Percentiles rank a stretch among this genome's conserved stretches.
Conservation (phyloP, 805 yeast species). For the Lipomyces sp. region DNA sequence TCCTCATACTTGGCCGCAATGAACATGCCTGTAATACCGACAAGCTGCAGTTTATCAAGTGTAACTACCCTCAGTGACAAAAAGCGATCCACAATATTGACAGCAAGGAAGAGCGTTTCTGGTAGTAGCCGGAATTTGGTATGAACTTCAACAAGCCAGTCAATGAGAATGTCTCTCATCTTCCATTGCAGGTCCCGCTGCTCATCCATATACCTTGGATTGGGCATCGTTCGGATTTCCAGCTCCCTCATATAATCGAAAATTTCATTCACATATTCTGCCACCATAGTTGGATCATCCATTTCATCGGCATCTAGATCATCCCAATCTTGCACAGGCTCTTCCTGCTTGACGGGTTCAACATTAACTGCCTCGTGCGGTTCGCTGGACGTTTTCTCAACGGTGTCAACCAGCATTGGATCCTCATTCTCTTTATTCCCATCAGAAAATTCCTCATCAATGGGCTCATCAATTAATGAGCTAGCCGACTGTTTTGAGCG, state of each 20-base stretch:
- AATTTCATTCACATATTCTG: conserved; percentile 88
- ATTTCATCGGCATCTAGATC: conserved; percentile 47
- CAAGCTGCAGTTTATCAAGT: conserved; percentile 82
- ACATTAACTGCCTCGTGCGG: conserved; percentile 20
- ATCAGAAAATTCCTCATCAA: conserved; percentile 24
- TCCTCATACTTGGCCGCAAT: conserved; percentile 97
- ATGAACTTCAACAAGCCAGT: conserved; percentile 98
- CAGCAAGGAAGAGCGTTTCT: conserved; percentile 85
- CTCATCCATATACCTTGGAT: conserved; percentile 77
- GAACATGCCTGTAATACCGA: conserved; percentile 93
- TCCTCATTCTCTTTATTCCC: conserved; percentile 34
- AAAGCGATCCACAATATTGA: conserved; percentile 89
- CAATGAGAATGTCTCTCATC: conserved; percentile 82
- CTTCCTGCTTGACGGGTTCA: conserved; percentile 7
- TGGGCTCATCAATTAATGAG: conserved; percentile 15
- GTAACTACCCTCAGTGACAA: conserved; percentile 77
- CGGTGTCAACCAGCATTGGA: conserved; percentile 16
- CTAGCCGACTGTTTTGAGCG: neutral
- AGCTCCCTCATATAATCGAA: conserved; percentile 77
- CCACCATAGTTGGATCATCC: conserved; percentile 72
- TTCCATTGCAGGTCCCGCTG: conserved; percentile 92
- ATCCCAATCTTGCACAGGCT: conserved; percentile 35
- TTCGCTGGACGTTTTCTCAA: conserved; percentile 9
- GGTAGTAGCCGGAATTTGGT: conserved; percentile 84
- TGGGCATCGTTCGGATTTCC: conserved; percentile 74